Base-by-base conservation (phyloP, 225 moss, liverwort and hornwort genomes). In the Bryoerythrophyllum caledonicum region DNA sequence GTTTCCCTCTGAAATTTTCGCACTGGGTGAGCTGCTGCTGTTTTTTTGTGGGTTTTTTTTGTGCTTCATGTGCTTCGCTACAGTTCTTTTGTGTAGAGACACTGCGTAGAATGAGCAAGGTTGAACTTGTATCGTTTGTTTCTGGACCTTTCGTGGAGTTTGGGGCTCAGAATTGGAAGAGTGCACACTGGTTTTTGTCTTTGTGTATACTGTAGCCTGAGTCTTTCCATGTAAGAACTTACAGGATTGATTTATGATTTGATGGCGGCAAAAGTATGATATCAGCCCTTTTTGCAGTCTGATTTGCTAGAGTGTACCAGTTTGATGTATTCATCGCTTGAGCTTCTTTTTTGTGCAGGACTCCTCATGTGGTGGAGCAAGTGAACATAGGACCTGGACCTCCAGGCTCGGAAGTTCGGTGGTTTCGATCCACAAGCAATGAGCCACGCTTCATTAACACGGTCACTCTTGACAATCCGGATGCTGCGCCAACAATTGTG, bases 361-460 rank as follows among this genome's bases (percentile, higher is more conserved):
- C 97, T 74, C 88, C 97, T 2, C 88, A 88, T 73, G 88, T 84
- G 16, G 82, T 90, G 72, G 94, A 99, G 78, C 93, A 94, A 79
- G 93, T 99, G 59, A 91, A 99, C 44, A 94, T 99, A 74, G 97
- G 94, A 27, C 85, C 93, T 51, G 97, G 97, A 40, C 93, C 97
- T 25, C 88, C 94, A 37, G 93, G 94, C 60, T 91, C 97, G 21
- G 85, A 85, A 34, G 87, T 93, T 41, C 74, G 85, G 20, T 99
- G 97, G 97, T 99, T 99, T 73, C 74, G 97, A 49, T 99, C 97
- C n/a, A 48, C 60, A 27, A 99, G 93, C 70, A 79, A 84, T 35
- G 95, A 99, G 85, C 80, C 88, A 66, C 89, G 97, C 23, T 99
- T 91, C 76, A 94, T 93, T 23, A 93, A 93, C 32, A 93, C 91